Base-by-base conservation (phyloP, 139 green algal species). In the Chlamydomonas incerta region DNA sequence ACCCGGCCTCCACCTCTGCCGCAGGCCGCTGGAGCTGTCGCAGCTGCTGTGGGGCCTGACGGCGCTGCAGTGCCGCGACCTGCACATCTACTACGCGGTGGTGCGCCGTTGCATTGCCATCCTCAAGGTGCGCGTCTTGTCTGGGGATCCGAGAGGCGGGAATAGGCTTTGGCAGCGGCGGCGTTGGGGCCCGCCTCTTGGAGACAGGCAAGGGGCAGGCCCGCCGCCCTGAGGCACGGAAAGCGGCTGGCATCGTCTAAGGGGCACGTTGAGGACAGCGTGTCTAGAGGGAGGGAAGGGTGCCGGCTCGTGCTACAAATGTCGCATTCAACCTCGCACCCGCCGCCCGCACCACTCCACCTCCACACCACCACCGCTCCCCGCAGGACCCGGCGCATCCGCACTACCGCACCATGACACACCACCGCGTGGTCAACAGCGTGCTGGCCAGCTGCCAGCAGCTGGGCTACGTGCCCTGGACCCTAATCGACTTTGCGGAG, bases 401-500 rank as follows among this genome's bases (percentile, higher is more conserved):
- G 37, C 62, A 83, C 63, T 83, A 83, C 63, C 29, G 46, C 28
- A 65, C 62, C 77, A 83, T 83, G 77, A 13, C 3, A 1, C 37
- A 74, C 63, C 63, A 83, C 37, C 85, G 83, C 8, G 82, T 91
- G 21, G 71, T 91, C 52, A 91, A 89, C 80, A 86, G 71, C 21
- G 83, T 91, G 31, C 50, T 91, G 18, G 62, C 35, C 37, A 88
- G 80, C 11, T 91, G 88, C 80, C 76, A 88, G 55, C 34, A 37
- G 10, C 72, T 83, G 11, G 88, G 80, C 66, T 89, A 89, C 60
- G 72, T 80, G 66, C 88, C 88, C 35, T 89, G 84, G 83, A 76
- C 80, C 28, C 80, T 91, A 3, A 74, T 91, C 29, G 88, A 91
- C 63, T 87, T 80, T 73, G 88, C 82, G 10, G 88, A 89, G 74